Percentiles rank a stretch among this genome's conserved stretches.
Conservation (phyloP, 176 grass and related monocot species). For the Lolium perenne region DNA sequence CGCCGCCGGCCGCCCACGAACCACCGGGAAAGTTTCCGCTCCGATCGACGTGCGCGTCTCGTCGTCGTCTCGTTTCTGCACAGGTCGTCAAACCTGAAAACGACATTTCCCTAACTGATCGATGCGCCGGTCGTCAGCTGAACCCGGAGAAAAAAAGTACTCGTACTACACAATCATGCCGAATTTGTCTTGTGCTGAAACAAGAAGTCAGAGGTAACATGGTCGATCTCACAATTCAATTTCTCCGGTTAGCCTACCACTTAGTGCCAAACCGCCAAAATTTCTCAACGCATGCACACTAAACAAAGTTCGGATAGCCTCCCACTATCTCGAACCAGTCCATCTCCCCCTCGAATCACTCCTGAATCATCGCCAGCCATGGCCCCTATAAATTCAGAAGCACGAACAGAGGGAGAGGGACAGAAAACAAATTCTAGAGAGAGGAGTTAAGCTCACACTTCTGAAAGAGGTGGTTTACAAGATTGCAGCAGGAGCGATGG, state of each 20-base stretch:
- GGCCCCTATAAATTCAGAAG: slow-evolving; percentile 32
- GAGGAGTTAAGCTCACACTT: background rate
- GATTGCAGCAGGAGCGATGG: slow-evolving; percentile 41
- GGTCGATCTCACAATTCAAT: background rate
- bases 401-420: background rate
- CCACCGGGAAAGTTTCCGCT: slow-evolving; percentile 8
- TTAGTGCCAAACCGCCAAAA: slow-evolving; percentile 51
- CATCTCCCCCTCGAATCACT: slow-evolving; percentile 62
- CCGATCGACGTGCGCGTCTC: slow-evolving; percentile 31
- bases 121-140: slow-evolving; percentile 15
- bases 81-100: slow-evolving; percentile 30
- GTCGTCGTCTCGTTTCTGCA: background rate
- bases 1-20: slow-evolving; percentile 16
- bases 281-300: slow-evolving; percentile 30
- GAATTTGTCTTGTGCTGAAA: background rate
- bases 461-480: background rate
- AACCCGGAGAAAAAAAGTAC: background rate
- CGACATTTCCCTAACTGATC: slow-evolving; percentile 44
- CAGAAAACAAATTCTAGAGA: background rate
- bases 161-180: background rate
- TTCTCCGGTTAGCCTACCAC: slow-evolving; percentile 26
- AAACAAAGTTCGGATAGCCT: slow-evolving; percentile 1
- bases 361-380: slow-evolving; percentile 36
- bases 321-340: slow-evolving; percentile 32
- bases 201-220: slow-evolving; percentile 50